Evolutionary conservation across 2,329 filamentous ascomycete genomes (phyloP).

Genomic region (Aspergillus ruber): DNA sequence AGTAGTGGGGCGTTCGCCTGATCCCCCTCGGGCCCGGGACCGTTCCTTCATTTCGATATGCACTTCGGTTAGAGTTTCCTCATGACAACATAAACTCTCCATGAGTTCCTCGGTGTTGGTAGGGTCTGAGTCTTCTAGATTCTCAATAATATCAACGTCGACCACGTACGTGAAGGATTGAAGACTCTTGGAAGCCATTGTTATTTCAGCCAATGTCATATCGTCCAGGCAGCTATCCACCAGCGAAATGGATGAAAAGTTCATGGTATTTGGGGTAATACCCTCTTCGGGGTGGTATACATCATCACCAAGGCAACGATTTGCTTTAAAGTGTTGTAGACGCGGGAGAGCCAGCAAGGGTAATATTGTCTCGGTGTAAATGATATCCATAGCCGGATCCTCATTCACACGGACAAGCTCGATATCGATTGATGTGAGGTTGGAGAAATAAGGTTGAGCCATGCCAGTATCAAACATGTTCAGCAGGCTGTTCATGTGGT

Average conservation of each 20-base stretch:
- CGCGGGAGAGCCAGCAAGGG: conserved; percentile 3
- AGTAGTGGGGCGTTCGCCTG: not conserved
- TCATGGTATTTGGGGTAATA: not conserved
- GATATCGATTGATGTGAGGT: too few species aligned
- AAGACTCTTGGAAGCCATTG: not conserved
- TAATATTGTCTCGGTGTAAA: too few species aligned
- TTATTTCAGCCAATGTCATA: not conserved
- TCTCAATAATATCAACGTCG: too few species aligned
- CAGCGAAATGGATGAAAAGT: not conserved
- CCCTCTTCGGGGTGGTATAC: not conserved
- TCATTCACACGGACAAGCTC: too few species aligned
- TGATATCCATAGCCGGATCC: too few species aligned
- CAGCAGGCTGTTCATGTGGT: too few species aligned
- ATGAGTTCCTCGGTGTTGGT: conserved; percentile 1
- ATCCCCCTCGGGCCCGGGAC: not conserved
- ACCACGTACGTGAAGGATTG: not conserved
- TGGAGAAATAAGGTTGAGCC: too few species aligned
- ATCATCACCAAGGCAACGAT: not conserved
- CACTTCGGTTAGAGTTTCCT: not conserved
- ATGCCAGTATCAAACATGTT: too few species aligned
- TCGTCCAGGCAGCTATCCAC: too few species aligned
- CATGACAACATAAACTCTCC: not conserved
- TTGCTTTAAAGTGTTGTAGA: conserved; percentile 1
- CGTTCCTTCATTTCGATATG: not conserved
- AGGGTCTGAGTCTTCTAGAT: too few species aligned